phyloP scores from a whole-genome alignment of 257 asterid species.

The Gentiana dahurica region DNA sequence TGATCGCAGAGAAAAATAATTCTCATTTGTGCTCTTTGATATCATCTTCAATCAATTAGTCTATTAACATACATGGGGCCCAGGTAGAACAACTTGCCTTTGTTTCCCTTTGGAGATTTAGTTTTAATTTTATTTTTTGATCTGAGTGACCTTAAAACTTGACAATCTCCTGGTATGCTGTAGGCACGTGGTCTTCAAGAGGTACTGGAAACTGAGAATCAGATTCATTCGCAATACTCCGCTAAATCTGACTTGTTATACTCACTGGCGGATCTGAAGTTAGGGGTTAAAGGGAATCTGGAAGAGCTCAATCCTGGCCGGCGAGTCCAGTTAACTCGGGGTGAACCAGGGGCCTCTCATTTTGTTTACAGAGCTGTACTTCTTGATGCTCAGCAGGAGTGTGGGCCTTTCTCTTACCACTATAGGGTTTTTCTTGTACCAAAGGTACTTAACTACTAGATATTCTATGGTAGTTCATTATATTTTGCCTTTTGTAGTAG shows the following conservation, averaged over 20 bases:
- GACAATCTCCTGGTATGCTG: slow-evolving; percentile 11
- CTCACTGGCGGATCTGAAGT: slow-evolving; percentile 72
- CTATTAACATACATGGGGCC: slow-evolving; percentile 25
- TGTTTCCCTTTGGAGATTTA: background rate
- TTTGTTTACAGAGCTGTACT: slow-evolving; percentile 61
- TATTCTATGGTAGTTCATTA: background rate
- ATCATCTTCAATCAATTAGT: slow-evolving; percentile 35
- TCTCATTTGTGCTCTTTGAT: slow-evolving; percentile 39
- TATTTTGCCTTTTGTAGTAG: background rate
- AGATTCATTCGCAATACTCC: slow-evolving; percentile 42
- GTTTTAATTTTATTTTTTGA: background rate
- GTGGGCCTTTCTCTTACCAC: slow-evolving; percentile 44
- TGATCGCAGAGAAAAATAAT: slow-evolving; percentile 60
- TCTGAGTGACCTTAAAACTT: slow-evolving; percentile 5
- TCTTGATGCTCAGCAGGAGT: slow-evolving; percentile 60
- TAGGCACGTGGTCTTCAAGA: slow-evolving; percentile 55
- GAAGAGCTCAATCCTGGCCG: slow-evolving; percentile 68
- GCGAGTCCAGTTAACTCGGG: slow-evolving; percentile 56
- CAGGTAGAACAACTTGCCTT: slow-evolving; percentile 42
- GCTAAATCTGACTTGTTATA: slow-evolving; percentile 43
- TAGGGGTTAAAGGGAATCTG: slow-evolving; percentile 69
- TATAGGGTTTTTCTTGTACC: slow-evolving; percentile 87
- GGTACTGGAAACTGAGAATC: slow-evolving; percentile 56
- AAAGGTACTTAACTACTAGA: slow-evolving; percentile 39
- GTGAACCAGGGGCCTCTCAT: slow-evolving; percentile 60